Base-by-base conservation (phyloP, 495 filamentous ascomycete species). In the Margaritispora aquatica region DNA sequence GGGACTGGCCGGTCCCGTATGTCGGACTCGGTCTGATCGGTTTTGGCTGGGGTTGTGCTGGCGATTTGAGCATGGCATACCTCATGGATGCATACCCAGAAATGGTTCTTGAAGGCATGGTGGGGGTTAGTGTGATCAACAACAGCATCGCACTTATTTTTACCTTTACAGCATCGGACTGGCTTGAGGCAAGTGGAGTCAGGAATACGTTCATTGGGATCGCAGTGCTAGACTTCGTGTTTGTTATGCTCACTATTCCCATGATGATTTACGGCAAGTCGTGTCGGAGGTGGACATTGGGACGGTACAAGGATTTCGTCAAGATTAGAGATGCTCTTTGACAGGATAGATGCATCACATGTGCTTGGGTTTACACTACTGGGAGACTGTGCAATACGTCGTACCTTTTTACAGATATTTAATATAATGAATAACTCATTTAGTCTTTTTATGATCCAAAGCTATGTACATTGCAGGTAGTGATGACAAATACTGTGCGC, bases 1-100 rank as follows among this genome's bases (percentile, higher is more conserved):
- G 53, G 64, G 51, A 19, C 26, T 67, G 56, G 67, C 62, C 22
- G 38, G 50, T 29, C 27, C 57, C 57, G 1, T 60, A 60, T 34
- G 57, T 60, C 23, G 57, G 57, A 2, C 55, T 58, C 1, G 55
- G 55, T 1, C 34, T 58, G n/a, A 58, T 58, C 26, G 55, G 55
- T 23, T 58, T 58, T 22, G 55, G 55, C 17, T 58, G 55, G 55
- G 55, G 55, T 2, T 58, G 55, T 26, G 55, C 55, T 2, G 55
- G 55, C 8, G 55, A 58, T 51, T 21, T 58, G 23, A 21, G 11
- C 20, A 58, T 58, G 55, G 55, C 55, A 17, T 58, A 58, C 26
- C 26, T 58, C 26, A 58, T 58, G 55, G 55, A 58, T 29, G 55
- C 55, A 3, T 58, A 58, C 19, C 55, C 55, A 3, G 55, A 58